Evolutionary conservation across 345 rosid species (phyloP).

Genomic region (Bretschneidera sinensis): DNA sequence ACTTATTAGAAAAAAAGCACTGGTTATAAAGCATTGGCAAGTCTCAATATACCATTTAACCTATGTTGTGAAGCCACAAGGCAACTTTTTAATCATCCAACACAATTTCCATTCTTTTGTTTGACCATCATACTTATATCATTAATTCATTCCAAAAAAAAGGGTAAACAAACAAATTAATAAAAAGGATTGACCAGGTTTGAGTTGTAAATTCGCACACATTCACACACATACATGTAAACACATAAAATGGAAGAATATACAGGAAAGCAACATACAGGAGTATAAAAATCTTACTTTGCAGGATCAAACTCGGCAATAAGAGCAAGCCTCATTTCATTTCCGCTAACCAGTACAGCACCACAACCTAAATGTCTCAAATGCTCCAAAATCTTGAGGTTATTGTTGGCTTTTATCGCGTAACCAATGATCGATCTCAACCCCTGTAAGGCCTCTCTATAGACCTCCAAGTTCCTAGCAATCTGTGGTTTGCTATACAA

Average conservation of each 20-base stretch:
- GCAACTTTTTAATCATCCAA: too few species aligned
- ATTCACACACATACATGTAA: too few species aligned
- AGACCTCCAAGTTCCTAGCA: constrained; percentile 74
- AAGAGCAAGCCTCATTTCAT: constrained; percentile 90
- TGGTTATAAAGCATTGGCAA: background rate
- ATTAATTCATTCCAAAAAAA: too few species aligned
- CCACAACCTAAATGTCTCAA: constrained; percentile 87
- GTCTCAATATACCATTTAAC: background rate
- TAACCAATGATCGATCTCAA: constrained; percentile 72
- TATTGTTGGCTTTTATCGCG: constrained; percentile 90
- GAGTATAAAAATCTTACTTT: constrained; percentile 37
- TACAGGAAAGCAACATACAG: too few species aligned
- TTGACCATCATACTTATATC: too few species aligned
- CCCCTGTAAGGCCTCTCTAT: constrained; percentile 71
- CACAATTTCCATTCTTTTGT: too few species aligned
- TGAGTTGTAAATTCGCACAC: too few species aligned
- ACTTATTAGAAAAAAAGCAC: too few species aligned
- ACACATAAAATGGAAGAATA: too few species aligned
- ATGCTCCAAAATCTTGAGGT: constrained; percentile 90
- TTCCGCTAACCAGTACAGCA: constrained; percentile 92
- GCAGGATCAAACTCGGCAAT: constrained; percentile 85
- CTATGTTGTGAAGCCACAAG: too few species aligned
- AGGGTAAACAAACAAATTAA: too few species aligned
- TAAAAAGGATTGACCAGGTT: too few species aligned
- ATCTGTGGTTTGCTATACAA: constrained; percentile 88